These are phyloP conservation scores for Entomortierella beljakovae DNA, from an alignment of 192 early-diverging fungal genomes.

Conservation along the genomic window DNA sequence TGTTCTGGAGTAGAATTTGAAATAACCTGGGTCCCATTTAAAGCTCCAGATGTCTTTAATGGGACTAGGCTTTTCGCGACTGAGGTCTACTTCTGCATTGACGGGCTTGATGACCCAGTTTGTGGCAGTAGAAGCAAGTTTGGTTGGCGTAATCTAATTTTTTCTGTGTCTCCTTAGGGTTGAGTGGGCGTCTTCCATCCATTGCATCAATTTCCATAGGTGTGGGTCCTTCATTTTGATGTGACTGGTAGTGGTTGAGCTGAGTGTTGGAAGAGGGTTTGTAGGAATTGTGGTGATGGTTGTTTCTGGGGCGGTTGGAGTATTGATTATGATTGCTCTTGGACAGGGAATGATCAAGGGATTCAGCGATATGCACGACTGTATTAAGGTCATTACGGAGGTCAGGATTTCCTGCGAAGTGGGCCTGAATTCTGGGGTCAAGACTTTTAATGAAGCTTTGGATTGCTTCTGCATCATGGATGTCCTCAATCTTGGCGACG, in stretches of 20 bases:
- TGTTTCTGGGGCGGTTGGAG: too few species aligned
- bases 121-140: too few species aligned
- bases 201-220: constrained; percentile 11
- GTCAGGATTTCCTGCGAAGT: constrained; percentile 6
- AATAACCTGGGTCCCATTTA: neutral
- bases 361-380: neutral
- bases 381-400: neutral
- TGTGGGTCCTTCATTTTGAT: neutral
- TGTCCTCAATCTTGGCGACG: neutral
- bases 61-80: constrained; percentile 14
- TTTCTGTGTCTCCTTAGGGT: too few species aligned
- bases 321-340: too few species aligned
- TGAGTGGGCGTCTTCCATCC: neutral
- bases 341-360: too few species aligned
- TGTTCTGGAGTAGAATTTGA: too few species aligned
- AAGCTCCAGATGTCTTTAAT: constrained; percentile 15
- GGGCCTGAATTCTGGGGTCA: neutral
- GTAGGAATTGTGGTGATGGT: too few species aligned
- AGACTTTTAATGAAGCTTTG: constrained; percentile 1
- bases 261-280: too few species aligned
- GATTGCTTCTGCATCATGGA: neutral
- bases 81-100: neutral
- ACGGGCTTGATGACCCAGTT: neutral
- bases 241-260: too few species aligned
- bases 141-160: too few species aligned